phyloP scores from a whole-genome alignment of 1,284 basidiomycete genomes.

The Sporisorium exsertum region DNA sequence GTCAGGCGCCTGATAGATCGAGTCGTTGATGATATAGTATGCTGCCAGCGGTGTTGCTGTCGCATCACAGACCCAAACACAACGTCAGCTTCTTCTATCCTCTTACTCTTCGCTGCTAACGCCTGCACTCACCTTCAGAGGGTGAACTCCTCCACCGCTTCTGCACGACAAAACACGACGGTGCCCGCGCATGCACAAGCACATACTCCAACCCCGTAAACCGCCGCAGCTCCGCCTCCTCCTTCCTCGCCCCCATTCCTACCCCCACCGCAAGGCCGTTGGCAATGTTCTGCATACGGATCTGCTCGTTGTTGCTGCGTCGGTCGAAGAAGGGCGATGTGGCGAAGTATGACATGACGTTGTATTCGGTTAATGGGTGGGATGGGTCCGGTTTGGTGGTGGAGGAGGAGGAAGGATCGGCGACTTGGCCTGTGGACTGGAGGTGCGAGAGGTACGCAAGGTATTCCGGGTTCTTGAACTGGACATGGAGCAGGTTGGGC shows the following conservation, averaged over 20 bases:
- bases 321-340: conserved; percentile 65
- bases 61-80: not conserved
- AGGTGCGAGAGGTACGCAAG: conserved; percentile 55
- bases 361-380: conserved; percentile 51
- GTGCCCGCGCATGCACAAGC: conserved; percentile 52
- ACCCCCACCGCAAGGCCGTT: conserved; percentile 19
- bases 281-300: conserved; percentile 66
- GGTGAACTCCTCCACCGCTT: conserved; percentile 50
- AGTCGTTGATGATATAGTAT: conserved; percentile 64
- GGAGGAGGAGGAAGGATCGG: not conserved
- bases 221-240: conserved; percentile 56
- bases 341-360: conserved; percentile 64
- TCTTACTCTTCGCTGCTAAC: not conserved
- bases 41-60: conserved; percentile 49
- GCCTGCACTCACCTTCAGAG: conserved; percentile 18
- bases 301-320: conserved; percentile 65
- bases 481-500: conserved; percentile 54
- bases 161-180: conserved; percentile 60
- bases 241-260: conserved; percentile 24
- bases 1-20: conserved; percentile 64
- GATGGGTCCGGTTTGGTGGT: conserved; percentile 15
- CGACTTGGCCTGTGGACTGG: conserved; percentile 25
- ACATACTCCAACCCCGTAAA: conserved; percentile 65
- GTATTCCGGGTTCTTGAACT: conserved; percentile 64
- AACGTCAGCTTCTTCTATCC: not conserved